Base-by-base conservation (phyloP, 805 yeast species). In the Sungouiella thailandica region DNA sequence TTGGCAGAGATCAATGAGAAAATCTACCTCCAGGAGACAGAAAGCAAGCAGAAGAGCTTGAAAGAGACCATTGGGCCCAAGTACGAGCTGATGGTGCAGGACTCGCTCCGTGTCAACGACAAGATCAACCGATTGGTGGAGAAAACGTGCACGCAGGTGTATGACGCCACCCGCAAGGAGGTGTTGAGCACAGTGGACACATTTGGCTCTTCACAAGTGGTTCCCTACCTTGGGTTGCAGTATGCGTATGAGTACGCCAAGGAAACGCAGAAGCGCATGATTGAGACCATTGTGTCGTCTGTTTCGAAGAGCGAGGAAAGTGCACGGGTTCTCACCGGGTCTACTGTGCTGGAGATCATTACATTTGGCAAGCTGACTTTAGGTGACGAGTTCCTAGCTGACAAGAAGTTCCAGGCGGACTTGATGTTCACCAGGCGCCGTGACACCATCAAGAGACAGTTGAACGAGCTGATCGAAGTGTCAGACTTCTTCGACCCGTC, bases 401-500 rank as follows among this genome's bases (percentile, higher is more conserved):
- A 78, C 33, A 74, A 78, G 33, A 70, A 69, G 7, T 86, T 86
- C 55, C 73, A 81, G 37, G 72, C 83, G 7, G 79, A 77, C 18
- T 71, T 83, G 25, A 93, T 93, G 97, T 90, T 88, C 50, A 76
- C 87, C 2, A 77, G 87, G 45, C 70, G 71, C 37, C 74, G 70
- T 25, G 96, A 93, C 49, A 56, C 70, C 4, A 58, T 79, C 22
- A 67, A 74, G 23, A 74, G 80, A 41, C 68, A 72, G 25, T 64
- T 89, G 17, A 68, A 74, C 30, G 76, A 76, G 17, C 70, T 74
- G 14, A 68, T 90, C 16, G 76, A 81, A 9, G 25, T 84, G 4
- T 34, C 67, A n/a, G 97, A 93, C 59, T 79, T 88, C 46, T 66
- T 89, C 50, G 95, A 89, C 45, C 85, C 95, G 4, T 71, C 83